Conservation (phyloP, 2,329 filamentous ascomycete genomes). For the Cytospora paraplurivora region DNA sequence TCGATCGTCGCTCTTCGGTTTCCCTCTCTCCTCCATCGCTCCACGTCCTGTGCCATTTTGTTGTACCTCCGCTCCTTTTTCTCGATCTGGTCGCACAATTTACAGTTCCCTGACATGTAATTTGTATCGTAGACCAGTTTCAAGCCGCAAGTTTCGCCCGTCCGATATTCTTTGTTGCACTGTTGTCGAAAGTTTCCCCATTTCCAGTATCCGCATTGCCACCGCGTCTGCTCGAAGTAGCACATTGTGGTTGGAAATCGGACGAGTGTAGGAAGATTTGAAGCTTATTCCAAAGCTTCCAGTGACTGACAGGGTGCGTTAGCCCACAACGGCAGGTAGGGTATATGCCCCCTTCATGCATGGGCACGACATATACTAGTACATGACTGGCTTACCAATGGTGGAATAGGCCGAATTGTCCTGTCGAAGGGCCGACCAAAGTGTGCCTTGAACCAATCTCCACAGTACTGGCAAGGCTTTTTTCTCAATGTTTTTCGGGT, state of each 20-base stretch:
- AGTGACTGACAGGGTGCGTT: constrained; percentile 10
- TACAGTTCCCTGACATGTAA: constrained; percentile 67
- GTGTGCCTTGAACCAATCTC: constrained; percentile 1
- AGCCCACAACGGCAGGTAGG: constrained; percentile 10
- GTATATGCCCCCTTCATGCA: not conserved
- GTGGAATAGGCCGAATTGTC: not conserved
- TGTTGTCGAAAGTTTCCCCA: constrained; percentile 93
- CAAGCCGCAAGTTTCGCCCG: constrained; percentile 93
- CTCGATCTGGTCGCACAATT: constrained; percentile 84
- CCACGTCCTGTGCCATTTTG: constrained; percentile 74
- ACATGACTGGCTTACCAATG: constrained; percentile 12
- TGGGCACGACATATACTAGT: constrained; percentile 7
- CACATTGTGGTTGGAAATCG: constrained; percentile 64
- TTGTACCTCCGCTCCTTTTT: constrained; percentile 76
- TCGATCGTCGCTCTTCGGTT: constrained; percentile 74
- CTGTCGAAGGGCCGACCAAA: not conserved
- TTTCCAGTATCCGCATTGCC: constrained; percentile 86
- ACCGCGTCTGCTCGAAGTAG: constrained; percentile 90
- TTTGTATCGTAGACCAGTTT: constrained; percentile 81
- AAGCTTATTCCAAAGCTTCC: constrained; percentile 12
- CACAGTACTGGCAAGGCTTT: not conserved
- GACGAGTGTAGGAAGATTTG: not conserved
- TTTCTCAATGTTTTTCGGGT: not conserved
- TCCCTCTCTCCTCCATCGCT: constrained; percentile 76
- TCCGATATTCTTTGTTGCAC: constrained; percentile 93